These are phyloP conservation scores for Clarireedia sp. DNA, from an alignment of 2,329 filamentous ascomycete species.

Conservation along the genomic window DNA sequence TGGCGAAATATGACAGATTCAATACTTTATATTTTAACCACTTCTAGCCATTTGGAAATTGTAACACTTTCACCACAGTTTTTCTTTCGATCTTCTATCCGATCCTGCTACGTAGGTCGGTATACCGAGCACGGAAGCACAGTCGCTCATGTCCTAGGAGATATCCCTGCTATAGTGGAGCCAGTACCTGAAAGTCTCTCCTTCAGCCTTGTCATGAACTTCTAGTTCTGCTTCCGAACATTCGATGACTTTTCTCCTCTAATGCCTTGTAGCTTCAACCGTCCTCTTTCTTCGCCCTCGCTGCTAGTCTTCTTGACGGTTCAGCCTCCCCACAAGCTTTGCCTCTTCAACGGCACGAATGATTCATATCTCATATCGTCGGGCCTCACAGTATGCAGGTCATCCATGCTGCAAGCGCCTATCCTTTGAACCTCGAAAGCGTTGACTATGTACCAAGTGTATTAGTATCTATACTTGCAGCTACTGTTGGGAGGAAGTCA, in stretches of 20 bases:
- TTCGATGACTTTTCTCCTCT: too few species aligned
- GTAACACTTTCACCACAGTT: too few species aligned
- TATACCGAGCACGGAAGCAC: too few species aligned
- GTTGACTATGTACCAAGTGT: neutral
- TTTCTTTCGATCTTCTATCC: too few species aligned
- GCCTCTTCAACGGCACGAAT: too few species aligned
- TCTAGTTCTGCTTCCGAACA: too few species aligned
- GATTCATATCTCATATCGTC: too few species aligned
- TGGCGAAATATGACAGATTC: neutral
- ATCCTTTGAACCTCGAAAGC: conserved; percentile 9
- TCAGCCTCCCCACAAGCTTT: too few species aligned
- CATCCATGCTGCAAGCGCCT: neutral
- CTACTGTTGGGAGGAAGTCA: conserved; percentile 24
- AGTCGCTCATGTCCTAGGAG: neutral
- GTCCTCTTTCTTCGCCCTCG: neutral
- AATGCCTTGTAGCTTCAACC: too few species aligned
- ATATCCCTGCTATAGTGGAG: neutral
- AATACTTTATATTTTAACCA: neutral
- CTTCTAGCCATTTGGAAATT: neutral
- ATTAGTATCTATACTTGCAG: neutral
- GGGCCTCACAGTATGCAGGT: too few species aligned
- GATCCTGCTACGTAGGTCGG: too few species aligned
- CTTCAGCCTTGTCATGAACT: conserved; percentile 1
- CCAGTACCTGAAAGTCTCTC: neutral
- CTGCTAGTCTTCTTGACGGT: neutral